Conservation (phyloP, 2,329 filamentous ascomycete genomes). For the Penicillium sp. region DNA sequence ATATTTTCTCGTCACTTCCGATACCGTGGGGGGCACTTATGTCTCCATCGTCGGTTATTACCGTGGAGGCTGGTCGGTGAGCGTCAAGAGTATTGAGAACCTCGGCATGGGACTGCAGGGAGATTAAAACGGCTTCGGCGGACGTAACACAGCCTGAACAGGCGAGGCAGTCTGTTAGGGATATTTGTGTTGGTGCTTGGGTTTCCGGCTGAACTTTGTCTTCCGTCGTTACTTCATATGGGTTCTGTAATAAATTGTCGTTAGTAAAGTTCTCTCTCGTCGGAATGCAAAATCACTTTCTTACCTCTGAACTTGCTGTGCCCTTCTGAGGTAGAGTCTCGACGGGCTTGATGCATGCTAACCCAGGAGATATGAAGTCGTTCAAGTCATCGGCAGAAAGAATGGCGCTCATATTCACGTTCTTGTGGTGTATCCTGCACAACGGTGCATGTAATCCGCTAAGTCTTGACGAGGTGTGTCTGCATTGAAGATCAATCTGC, state of each 20-base stretch:
- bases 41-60: slow-evolving; percentile 19
- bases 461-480: not conserved
- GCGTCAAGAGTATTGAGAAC: slow-evolving; percentile 78
- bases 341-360: slow-evolving; percentile 96
- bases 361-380: slow-evolving; percentile 96
- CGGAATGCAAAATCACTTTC: slow-evolving; percentile 11
- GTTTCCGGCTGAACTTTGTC: slow-evolving; percentile 62
- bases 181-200: slow-evolving; percentile 79
- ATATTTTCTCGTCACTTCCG: slow-evolving; percentile 61
- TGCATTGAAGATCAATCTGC: not conserved
- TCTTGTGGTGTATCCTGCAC: not conserved
- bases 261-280: not conserved
- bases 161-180: slow-evolving; percentile 92
- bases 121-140: slow-evolving; percentile 94
- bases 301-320: slow-evolving; percentile 45
- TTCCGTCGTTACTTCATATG: slow-evolving; percentile 89
- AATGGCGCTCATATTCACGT: slow-evolving; percentile 80
- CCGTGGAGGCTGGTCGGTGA: slow-evolving; percentile 40
- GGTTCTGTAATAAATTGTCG: slow-evolving; percentile 39
- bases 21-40: slow-evolving; percentile 44
- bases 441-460: not conserved
- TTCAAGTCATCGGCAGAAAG: slow-evolving; percentile 95
- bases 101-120: slow-evolving; percentile 87
- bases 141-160: slow-evolving; percentile 98
- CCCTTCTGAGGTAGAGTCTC: slow-evolving; percentile 75